Evolutionary conservation across 1,284 basidiomycete genomes (phyloP), one percentile per base, ranked within the genome.

Genomic region (Moniliella sp.): DNA sequence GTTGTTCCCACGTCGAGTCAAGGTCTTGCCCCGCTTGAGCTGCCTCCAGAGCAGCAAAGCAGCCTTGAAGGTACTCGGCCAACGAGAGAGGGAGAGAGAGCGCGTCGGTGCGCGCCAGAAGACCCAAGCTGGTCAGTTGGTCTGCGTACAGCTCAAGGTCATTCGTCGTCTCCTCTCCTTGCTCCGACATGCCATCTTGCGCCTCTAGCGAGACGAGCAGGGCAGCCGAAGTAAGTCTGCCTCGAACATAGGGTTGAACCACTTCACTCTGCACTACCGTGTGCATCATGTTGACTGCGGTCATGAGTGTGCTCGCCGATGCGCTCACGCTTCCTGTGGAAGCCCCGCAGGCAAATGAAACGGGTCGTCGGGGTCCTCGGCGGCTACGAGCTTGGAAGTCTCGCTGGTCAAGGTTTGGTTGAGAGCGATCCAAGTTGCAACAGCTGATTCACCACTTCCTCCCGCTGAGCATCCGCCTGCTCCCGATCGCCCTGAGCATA

Each of bases 141-240:
- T 53, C 51, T 10, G 44, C 47, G 26, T 50, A 55, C 25, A 42
- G 15, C 11, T 52, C 49, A 3, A 40, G 42, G 32, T 57, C 54
- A 29, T 45, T 41, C 17, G 36, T 33, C 4, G 39, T 12, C 28
- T 37, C n/a, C n/a, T 46, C 45, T 25, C 44, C 48, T 13, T 42
- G 30, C 34, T 51, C 48, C 4, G 43, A 44, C 26, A 36, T 27
- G 30, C 48, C 43, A 15, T 37, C 32, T 17, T 35, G 36, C 31
- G 39, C 38, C 9, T 17, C 16, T 13, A 18, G 31, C 8, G 28
- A 34, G 15, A 18, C 28, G 14, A 27, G 27, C 8, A 37, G 27
- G 4, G 32, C 30, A 10, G 49, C 47, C 10, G 44, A 44, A n/a
- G 18, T 15, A 9, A 53, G 39, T 4, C 54, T 44, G 1, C 42